phyloP scores from a whole-genome alignment of 2,329 filamentous ascomycete genomes.

The Saccharata proteae region DNA sequence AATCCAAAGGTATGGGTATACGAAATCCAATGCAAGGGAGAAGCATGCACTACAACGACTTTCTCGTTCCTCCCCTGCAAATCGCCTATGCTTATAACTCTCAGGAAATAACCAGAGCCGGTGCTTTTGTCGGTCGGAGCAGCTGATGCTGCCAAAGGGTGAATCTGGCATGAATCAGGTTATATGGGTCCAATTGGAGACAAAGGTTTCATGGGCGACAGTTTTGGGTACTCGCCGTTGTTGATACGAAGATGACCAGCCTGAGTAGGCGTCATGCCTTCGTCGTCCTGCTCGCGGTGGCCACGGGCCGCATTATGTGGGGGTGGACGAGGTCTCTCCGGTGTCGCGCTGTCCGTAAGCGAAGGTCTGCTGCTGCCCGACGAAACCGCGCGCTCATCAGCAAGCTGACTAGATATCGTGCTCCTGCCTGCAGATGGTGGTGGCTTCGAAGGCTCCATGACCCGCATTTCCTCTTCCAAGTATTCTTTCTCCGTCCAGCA shows the following conservation, averaged over 20 bases:
- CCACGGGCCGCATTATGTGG: not conserved
- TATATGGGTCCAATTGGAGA: conserved; percentile 32
- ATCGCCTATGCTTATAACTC: too few relatives aligned
- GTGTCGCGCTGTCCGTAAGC: conserved; percentile 15
- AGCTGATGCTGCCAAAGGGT: not conserved
- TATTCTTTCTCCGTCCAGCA: conserved; percentile 81
- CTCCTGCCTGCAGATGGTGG: conserved; percentile 5
- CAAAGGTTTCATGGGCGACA: conserved; percentile 55
- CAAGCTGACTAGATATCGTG: conserved; percentile 12
- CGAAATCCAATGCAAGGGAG: too few relatives aligned
- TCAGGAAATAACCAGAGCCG: too few relatives aligned
- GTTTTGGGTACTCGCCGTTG: conserved; percentile 31
- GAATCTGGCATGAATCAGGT: too few relatives aligned
- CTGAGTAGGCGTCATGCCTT: conserved; percentile 25
- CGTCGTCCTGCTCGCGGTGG: conserved; percentile 8
- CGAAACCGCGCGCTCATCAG: conserved; percentile 45
- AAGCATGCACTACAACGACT: too few relatives aligned
- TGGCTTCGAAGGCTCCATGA: conserved; percentile 11
- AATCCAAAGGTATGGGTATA: too few relatives aligned
- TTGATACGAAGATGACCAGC: conserved; percentile 24
- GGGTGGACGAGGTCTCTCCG: conserved; percentile 9
- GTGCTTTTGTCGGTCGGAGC: not conserved
- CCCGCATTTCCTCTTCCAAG: conserved; percentile 48
- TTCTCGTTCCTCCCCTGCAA: too few relatives aligned
- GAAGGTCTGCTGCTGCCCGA: conserved; percentile 47